Conservation (phyloP, 1,139 yeast species). For the Pichia sp. region DNA sequence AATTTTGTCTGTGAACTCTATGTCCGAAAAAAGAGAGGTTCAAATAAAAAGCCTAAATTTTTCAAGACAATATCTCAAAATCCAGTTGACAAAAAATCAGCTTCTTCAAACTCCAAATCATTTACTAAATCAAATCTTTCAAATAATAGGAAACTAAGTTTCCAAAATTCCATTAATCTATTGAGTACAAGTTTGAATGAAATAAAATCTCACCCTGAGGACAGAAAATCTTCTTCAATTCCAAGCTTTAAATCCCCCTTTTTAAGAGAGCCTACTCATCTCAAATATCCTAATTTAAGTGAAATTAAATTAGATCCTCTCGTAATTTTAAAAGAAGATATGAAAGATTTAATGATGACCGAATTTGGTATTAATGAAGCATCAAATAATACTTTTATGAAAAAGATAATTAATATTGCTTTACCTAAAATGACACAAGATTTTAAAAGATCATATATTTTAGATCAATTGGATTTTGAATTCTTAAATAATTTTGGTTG, state of each 20-base stretch:
- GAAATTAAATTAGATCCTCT: conserved; percentile 17
- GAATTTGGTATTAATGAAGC: conserved; percentile 13
- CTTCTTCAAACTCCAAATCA: too few species aligned
- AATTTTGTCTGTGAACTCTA: conserved; percentile 48
- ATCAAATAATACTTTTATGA: conserved; percentile 13
- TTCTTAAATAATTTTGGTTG: conserved; percentile 66
- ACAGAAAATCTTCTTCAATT: conserved; percentile 5
- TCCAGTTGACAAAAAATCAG: too few species aligned
- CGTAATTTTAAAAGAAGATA: conserved; percentile 19
- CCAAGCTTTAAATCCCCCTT: conserved; percentile 12
- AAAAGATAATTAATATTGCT: conserved; percentile 20
- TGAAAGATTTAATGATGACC: conserved; percentile 13
- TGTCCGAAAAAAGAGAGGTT: conserved; percentile 30
- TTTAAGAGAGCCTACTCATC: conserved; percentile 15
- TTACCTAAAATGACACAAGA: conserved; percentile 27
- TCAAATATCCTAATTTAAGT: conserved; percentile 16
- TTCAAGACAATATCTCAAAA: too few species aligned
- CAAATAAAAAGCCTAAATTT: conserved; percentile 7
- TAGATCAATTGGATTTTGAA: conserved; percentile 45
- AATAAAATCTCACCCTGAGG: conserved; percentile 4
- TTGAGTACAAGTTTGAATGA: conserved; percentile 10
- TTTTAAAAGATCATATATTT: conserved; percentile 28
- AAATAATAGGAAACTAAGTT: too few species aligned
- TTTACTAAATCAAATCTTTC: too few species aligned
- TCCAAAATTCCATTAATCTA: background rate